These are phyloP conservation scores for Casuarina cunninghamiana DNA, from an alignment of 306 rosid species.

Conservation along the genomic window DNA sequence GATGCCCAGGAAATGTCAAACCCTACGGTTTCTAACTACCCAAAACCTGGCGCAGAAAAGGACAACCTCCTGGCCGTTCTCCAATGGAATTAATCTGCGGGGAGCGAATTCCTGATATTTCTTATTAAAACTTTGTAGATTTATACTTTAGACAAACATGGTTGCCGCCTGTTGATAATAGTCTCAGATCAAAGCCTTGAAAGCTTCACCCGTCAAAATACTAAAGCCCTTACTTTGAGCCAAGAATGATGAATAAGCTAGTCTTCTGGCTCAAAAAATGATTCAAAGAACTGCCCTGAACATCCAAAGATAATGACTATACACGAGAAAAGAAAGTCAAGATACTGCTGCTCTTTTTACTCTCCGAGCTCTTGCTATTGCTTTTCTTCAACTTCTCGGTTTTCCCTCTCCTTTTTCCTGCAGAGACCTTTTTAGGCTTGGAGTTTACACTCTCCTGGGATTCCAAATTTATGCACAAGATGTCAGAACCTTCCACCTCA, in stretches of 20 bases:
- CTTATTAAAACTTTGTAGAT: no score
- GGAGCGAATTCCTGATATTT: no score
- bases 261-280: neutral
- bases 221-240: neutral
- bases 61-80: no score
- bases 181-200: neutral
- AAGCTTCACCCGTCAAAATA: neutral
- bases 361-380: conserved; percentile 37
- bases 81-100: no score
- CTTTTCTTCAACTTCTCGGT: conserved; percentile 50
- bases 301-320: conserved; percentile 24
- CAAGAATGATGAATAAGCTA: neutral
- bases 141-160: no score
- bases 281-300: neutral
- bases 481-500: conserved; percentile 43
- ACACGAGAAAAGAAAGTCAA: conserved; percentile 79
- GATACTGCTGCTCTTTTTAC: conserved; percentile 46
- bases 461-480: conserved; percentile 32
- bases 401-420: conserved; percentile 40
- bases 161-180: no score
- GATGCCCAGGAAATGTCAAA: neutral
- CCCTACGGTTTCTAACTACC: neutral
- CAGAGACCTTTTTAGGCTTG: conserved; percentile 26
- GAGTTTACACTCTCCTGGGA: conserved; percentile 80
- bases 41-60: neutral